Percentiles rank a stretch among this genome's conserved stretches.
Evolutionary conservation across 768 basidiomycete species (phyloP).

Genomic region (Termitomyces sp.): DNA sequence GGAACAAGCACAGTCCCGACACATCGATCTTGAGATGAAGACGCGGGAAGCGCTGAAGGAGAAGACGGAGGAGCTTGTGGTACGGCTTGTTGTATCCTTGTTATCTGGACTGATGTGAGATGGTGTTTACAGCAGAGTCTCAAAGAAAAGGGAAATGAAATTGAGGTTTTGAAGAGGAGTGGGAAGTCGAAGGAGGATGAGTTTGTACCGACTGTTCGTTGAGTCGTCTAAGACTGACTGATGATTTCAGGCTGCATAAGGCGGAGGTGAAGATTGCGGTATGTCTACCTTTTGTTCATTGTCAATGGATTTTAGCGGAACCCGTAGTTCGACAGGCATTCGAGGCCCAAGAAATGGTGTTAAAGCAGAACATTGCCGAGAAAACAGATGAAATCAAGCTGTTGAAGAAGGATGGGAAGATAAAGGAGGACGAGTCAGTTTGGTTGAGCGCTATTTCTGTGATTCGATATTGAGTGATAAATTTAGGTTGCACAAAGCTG

Average conservation of each 20-base stretch:
- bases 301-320: neutral
- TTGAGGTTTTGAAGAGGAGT: neutral
- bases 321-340: constrained; percentile 2
- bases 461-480: neutral
- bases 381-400: neutral
- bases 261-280: neutral
- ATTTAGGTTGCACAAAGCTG: neutral
- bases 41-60: neutral
- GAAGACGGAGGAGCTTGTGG: neutral
- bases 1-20: neutral
- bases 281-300: neutral
- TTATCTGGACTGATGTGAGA: constrained; percentile 16
- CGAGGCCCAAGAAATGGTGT: constrained; percentile 38
- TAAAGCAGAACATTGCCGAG: constrained; percentile 23
- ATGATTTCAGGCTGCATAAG: neutral
- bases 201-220: neutral
- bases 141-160: neutral
- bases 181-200: neutral
- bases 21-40: neutral
- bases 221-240: neutral
- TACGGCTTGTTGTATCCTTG: neutral
- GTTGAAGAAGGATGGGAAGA: neutral
- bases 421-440: neutral
- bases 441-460: neutral
- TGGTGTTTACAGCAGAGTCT: constrained; percentile 30